These are phyloP conservation scores for Myxozyma neotropica DNA, from an alignment of 805 yeast genomes.

Conservation along the genomic window DNA sequence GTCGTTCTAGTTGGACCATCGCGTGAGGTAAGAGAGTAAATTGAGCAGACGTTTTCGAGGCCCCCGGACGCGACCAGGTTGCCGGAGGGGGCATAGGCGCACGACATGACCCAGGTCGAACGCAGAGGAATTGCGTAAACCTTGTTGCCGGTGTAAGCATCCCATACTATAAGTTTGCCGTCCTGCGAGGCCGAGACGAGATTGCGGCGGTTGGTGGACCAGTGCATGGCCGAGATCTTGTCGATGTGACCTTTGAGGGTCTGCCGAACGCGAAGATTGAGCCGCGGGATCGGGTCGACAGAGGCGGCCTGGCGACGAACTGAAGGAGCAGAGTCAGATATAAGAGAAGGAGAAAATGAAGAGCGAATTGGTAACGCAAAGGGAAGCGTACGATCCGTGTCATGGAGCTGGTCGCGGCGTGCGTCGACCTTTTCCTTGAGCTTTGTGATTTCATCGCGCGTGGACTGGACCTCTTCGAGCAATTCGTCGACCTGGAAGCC, in stretches of 20 bases:
- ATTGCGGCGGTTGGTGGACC: slow-evolving; percentile 65
- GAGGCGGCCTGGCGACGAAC: slow-evolving; percentile 27
- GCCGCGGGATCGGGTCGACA: slow-evolving; percentile 24
- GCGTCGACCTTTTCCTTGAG: slow-evolving; percentile 28
- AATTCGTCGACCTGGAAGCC: slow-evolving; percentile 14
- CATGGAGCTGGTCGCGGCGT: slow-evolving; percentile 28
- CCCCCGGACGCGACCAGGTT: slow-evolving; percentile 78
- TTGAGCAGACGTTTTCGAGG: slow-evolving; percentile 73
- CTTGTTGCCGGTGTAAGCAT: slow-evolving; percentile 70
- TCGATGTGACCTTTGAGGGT: slow-evolving; percentile 63
- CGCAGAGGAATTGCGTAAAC: slow-evolving; percentile 69
- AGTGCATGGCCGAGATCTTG: slow-evolving; percentile 67
- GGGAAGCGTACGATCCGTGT: slow-evolving; percentile 26
- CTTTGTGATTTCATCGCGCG: slow-evolving; percentile 28
- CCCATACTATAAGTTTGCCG: slow-evolving; percentile 85
- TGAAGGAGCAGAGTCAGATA: neutral
- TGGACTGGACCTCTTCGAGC: slow-evolving; percentile 25
- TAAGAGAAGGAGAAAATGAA: neutral
- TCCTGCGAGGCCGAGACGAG: slow-evolving; percentile 81
- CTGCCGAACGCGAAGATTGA: slow-evolving; percentile 26
- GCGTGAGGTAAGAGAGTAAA: slow-evolving; percentile 51
- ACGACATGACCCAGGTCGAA: slow-evolving; percentile 76
- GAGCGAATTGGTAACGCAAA: neutral
- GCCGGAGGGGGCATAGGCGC: slow-evolving; percentile 72
- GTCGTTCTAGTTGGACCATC: slow-evolving; percentile 26